Evolutionary conservation across 352 stramenopile species (phyloP).

Genomic region (Phytophthora crassamura): DNA sequence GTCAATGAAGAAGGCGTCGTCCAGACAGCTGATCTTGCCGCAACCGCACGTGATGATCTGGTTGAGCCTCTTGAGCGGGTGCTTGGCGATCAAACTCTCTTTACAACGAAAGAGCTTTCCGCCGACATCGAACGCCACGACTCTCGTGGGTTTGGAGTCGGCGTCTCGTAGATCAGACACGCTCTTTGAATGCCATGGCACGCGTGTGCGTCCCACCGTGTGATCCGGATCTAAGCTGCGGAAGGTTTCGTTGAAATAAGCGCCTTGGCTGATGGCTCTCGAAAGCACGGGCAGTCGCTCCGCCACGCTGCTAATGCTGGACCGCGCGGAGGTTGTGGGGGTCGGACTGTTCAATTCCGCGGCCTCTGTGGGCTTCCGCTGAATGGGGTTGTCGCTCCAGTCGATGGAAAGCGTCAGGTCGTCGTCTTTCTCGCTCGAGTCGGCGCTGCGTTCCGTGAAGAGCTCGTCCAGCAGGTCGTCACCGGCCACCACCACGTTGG

Average conservation of each 20-base stretch:
- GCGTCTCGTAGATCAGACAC: slow-evolving; percentile 24
- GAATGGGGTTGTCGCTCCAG: slow-evolving; percentile 1
- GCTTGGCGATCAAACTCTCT: slow-evolving; percentile 64
- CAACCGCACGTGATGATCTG: slow-evolving; percentile 69
- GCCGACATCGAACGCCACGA: slow-evolving; percentile 69
- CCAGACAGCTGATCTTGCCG: slow-evolving; percentile 45
- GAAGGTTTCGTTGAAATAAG: slow-evolving; percentile 21
- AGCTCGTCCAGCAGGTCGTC: slow-evolving; percentile 33
- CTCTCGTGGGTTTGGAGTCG: slow-evolving; percentile 12
- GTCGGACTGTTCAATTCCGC: background rate
- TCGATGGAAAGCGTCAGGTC: slow-evolving; percentile 18
- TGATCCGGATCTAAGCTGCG: slow-evolving; percentile 32
- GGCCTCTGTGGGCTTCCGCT: background rate
- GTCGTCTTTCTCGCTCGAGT: slow-evolving; percentile 17
- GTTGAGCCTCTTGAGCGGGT: slow-evolving; percentile 63
- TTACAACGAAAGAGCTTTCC: slow-evolving; percentile 75
- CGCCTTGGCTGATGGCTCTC: slow-evolving; percentile 23
- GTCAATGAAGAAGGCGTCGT: slow-evolving; percentile 73
- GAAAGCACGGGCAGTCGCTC: slow-evolving; percentile 13
- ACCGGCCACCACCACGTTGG: slow-evolving; percentile 8
- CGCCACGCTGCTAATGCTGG: slow-evolving; percentile 6
- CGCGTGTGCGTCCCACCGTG: slow-evolving; percentile 27
- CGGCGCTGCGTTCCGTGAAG: slow-evolving; percentile 33
- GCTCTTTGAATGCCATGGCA: slow-evolving; percentile 44
- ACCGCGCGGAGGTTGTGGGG: background rate